Evolutionary conservation across 78 protist species (phyloP).

Genomic region (Chrysochromulina parva): DNA sequence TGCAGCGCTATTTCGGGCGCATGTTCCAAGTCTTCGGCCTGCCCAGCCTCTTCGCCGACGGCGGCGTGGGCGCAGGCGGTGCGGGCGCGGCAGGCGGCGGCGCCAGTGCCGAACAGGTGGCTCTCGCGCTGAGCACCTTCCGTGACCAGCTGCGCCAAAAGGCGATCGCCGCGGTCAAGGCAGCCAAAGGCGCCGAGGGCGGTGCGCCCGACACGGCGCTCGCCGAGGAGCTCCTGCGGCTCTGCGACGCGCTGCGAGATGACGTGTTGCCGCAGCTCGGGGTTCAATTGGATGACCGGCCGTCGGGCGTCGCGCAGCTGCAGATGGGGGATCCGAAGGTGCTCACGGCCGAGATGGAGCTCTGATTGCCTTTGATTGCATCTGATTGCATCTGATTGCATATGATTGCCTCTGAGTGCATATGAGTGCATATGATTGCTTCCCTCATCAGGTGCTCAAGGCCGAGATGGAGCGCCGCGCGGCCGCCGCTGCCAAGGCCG

Average conservation of each 20-base stretch:
- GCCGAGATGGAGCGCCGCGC: not conserved
- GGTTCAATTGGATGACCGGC: not conserved
- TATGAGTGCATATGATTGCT: no score
- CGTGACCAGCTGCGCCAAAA: not conserved
- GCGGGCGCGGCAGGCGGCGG: not conserved
- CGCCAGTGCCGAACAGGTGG: not conserved
- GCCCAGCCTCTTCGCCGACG: not conserved
- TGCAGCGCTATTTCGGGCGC: constrained; percentile 36
- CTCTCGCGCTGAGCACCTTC: not conserved
- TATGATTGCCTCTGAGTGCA: no score
- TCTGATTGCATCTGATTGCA: no score
- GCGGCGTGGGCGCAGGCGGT: not conserved
- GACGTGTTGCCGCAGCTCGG: not conserved
- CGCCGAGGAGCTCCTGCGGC: not conserved
- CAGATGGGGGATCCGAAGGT: not conserved
- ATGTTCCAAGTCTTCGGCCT: not conserved
- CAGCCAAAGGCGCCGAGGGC: not conserved
- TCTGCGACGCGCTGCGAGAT: not conserved
- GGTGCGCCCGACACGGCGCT: not conserved
- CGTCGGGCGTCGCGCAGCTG: not conserved
- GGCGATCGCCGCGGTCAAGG: not conserved
- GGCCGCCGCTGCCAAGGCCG: not conserved
- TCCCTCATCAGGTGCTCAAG: no score
- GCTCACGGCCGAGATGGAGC: not conserved
- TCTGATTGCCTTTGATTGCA: no score